A percentile compares a stretch with the other conserved stretches of the same genome.
phyloP scores from a whole-genome alignment of 1,284 basidiomycete species.

The Cryptococcus amylolentus region DNA sequence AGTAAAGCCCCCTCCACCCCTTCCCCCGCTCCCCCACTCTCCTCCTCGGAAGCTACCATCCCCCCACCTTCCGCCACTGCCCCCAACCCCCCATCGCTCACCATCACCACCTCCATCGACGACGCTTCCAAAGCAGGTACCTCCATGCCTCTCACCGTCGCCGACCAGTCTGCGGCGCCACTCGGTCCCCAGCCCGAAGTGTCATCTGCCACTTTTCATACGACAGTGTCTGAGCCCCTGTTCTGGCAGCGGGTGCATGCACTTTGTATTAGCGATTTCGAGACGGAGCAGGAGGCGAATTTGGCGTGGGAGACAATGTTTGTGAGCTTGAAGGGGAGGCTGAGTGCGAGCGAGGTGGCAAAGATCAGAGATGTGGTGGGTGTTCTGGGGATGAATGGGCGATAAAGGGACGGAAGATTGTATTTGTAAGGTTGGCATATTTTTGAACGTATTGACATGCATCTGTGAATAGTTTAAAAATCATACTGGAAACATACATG shows the following conservation, averaged over 20 bases:
- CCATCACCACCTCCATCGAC: slow-evolving; percentile 46
- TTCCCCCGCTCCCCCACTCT: slow-evolving; percentile 13
- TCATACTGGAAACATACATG: background rate
- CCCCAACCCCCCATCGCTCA: slow-evolving; percentile 50
- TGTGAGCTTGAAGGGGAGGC: slow-evolving; percentile 39
- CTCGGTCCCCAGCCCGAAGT: slow-evolving; percentile 33
- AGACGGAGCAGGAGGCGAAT: slow-evolving; percentile 60
- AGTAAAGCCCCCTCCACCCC: slow-evolving; percentile 56
- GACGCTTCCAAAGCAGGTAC: slow-evolving; percentile 45
- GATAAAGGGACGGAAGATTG: slow-evolving; percentile 4
- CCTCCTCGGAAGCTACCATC: slow-evolving; percentile 16
- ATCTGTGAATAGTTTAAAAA: background rate
- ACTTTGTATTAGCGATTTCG: slow-evolving; percentile 68
- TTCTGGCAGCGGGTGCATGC: slow-evolving; percentile 70
- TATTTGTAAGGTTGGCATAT: background rate
- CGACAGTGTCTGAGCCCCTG: slow-evolving; percentile 62
- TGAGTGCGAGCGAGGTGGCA: slow-evolving; percentile 49
- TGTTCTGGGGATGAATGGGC: slow-evolving; percentile 34
- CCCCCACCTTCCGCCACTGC: slow-evolving; percentile 14
- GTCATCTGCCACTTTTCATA: slow-evolving; percentile 57
- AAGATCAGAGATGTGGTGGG: slow-evolving; percentile 50
- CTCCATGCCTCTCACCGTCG: slow-evolving; percentile 24
- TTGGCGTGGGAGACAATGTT: slow-evolving; percentile 47
- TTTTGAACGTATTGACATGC: background rate
- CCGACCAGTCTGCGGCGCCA: slow-evolving; percentile 31